Evolutionary conservation across 2,329 filamentous ascomycete species (phyloP), one percentile per base, ranked within the genome.

Genomic region (Trichoderma sp.): DNA sequence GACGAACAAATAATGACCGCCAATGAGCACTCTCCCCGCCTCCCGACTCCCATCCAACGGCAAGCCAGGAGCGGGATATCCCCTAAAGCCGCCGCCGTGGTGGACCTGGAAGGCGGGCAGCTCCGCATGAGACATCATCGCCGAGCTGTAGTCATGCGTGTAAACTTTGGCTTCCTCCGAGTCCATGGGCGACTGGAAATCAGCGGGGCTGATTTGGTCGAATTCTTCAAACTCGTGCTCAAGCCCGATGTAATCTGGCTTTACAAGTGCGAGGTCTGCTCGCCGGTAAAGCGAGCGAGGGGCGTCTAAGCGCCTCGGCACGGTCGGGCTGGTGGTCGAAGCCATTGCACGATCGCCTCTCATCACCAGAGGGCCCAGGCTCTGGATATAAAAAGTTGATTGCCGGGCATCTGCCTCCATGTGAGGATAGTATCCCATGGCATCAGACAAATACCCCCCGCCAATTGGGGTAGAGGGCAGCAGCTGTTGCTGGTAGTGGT

Each of bases 71-170:
- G 34, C 3, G 6, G 58, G 8, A 29, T 57, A 63, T 1, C 35
- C 22, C 19, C 65, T 54, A 12, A 45, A 67, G 48, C 37, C 27
- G 3, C 54, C 34, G 3, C 50, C 32, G 13, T 61, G 57, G 17
- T 48, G 57, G 6, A 45, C 34, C n/a, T 67, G 65, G n/a, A 67
- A 63, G 10, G 65, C 65, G 6, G 65, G 19, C n/a, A 63, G 65
- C 7, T 56, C 50, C 4, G 48, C 65, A 9, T 57, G 58, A 10
- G 57, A 9, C 35, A 67, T 48, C 37, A 37, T n/a, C 10, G n/a
- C 22, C 6, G 57, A 29, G 27, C 32, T n/a, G 12, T 61, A 61
- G 27, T 32, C 65, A 34, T 67, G 65, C 7, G 48, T 45, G 19
- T 67, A 67, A 22, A 35, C 57, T 27, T 58, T 56, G 7, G 29